Conservation (phyloP, 1,284 basidiomycete species). For the Leucoagaricus sp. region DNA sequence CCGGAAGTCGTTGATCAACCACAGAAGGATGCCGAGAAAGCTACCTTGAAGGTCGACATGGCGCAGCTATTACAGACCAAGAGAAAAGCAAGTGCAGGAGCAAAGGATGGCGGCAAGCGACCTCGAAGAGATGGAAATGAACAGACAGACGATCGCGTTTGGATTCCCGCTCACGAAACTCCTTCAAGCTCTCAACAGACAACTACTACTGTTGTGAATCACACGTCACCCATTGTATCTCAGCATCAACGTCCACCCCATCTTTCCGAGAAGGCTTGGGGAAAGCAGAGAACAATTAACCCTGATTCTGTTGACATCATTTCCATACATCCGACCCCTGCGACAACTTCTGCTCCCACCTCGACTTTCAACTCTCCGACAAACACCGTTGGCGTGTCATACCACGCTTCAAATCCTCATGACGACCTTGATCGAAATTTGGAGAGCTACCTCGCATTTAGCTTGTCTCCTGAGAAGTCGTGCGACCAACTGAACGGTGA, state of each 20-base stretch:
- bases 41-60: neutral
- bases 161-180: neutral
- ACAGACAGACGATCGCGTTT: neutral
- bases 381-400: neutral
- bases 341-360: neutral
- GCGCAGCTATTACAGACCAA: neutral
- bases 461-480: neutral
- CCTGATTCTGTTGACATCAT: neutral
- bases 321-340: neutral
- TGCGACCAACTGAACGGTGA: neutral
- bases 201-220: neutral
- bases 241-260: neutral
- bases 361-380: neutral
- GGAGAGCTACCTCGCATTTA: neutral
- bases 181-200: neutral
- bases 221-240: neutral
- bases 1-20: too few relatives aligned
- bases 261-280: slow-evolving; percentile 14
- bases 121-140: neutral
- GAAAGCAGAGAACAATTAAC: slow-evolving; percentile 11
- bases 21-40: neutral
- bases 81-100: too few relatives aligned
- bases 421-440: neutral
- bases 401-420: neutral
- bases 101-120: neutral